Percentiles rank a stretch among this genome's conserved stretches.
Evolutionary conservation across 2,329 filamentous ascomycete genomes (phyloP).

Genomic region (Fusarium sp.): DNA sequence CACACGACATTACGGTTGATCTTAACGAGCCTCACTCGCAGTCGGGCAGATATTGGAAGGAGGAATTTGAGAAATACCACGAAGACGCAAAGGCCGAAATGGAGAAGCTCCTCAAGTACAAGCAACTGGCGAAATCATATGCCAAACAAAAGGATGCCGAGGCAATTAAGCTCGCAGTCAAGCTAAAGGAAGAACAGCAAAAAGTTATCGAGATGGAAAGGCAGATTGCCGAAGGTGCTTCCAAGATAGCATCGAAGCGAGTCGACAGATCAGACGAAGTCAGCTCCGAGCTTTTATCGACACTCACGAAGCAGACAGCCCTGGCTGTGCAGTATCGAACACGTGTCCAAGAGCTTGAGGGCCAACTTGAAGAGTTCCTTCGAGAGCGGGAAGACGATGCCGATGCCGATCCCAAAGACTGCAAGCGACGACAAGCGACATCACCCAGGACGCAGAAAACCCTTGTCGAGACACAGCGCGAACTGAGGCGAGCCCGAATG

Average conservation of each 20-base stretch:
- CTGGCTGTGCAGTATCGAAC: constrained; percentile 65
- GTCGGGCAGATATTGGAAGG: constrained; percentile 83
- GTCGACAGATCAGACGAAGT: constrained; percentile 50
- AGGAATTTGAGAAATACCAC: constrained; percentile 77
- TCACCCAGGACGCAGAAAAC: constrained; percentile 61
- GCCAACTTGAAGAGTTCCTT: constrained; percentile 54
- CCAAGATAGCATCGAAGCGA: constrained; percentile 56
- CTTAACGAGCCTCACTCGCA: constrained; percentile 77
- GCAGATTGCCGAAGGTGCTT: constrained; percentile 66
- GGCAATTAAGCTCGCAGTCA: constrained; percentile 69
- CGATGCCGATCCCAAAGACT: constrained; percentile 42
- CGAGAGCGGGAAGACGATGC: constrained; percentile 48
- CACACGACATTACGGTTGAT: constrained; percentile 73
- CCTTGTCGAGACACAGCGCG: constrained; percentile 60
- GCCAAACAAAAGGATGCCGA: constrained; percentile 80
- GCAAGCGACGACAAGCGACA: constrained; percentile 49
- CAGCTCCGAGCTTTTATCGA: constrained; percentile 58
- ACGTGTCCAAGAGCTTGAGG: constrained; percentile 67
- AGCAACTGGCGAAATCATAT: constrained; percentile 80
- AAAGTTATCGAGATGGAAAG: constrained; percentile 71
- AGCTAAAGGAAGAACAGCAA: constrained; percentile 72
- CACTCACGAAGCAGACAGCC: constrained; percentile 65
- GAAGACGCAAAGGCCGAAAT: constrained; percentile 76
- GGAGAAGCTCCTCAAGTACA: constrained; percentile 80
- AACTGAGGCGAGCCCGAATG: constrained; percentile 62